Evolutionary conservation across 2,329 filamentous ascomycete species (phyloP).

Genomic region (Trichoderma atroviride): DNA sequence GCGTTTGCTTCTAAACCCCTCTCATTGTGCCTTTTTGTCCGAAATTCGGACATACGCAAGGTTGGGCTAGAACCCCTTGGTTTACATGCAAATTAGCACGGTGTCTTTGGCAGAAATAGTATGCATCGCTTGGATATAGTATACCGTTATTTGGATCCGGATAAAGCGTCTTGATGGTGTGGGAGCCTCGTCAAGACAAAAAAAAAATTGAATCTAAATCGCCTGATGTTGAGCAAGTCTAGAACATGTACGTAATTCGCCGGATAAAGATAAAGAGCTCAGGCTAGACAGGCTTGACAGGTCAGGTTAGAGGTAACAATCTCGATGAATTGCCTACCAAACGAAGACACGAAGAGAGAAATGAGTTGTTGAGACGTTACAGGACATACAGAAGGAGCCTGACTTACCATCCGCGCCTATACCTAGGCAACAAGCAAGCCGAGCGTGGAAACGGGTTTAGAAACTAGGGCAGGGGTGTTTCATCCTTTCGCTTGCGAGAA

Average conservation of each 20-base stretch:
- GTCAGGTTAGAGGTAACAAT: neutral
- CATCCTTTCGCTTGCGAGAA: neutral
- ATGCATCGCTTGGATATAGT: neutral
- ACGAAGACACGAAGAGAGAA: neutral
- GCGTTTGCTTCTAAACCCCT: neutral
- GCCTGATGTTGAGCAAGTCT: neutral
- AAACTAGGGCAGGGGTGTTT: neutral
- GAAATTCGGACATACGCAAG: neutral
- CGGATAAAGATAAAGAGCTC: neutral
- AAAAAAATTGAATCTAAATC: neutral
- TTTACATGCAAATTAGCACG: constrained; percentile 11
- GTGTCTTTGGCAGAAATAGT: neutral
- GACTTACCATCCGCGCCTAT: neutral
- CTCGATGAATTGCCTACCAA: neutral
- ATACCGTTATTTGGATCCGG: neutral
- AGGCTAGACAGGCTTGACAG: neutral
- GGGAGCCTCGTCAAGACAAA: neutral
- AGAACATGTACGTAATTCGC: constrained; percentile 7
- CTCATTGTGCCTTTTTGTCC: neutral
- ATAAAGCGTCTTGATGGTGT: constrained; percentile 12
- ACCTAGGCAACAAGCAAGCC: neutral
- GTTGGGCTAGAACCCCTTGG: neutral
- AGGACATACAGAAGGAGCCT: neutral
- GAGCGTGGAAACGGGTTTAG: neutral
- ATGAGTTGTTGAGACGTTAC: neutral